These are phyloP conservation scores for Hygrocybe coccinea DNA, from an alignment of 768 basidiomycete species.

Conservation along the genomic window DNA sequence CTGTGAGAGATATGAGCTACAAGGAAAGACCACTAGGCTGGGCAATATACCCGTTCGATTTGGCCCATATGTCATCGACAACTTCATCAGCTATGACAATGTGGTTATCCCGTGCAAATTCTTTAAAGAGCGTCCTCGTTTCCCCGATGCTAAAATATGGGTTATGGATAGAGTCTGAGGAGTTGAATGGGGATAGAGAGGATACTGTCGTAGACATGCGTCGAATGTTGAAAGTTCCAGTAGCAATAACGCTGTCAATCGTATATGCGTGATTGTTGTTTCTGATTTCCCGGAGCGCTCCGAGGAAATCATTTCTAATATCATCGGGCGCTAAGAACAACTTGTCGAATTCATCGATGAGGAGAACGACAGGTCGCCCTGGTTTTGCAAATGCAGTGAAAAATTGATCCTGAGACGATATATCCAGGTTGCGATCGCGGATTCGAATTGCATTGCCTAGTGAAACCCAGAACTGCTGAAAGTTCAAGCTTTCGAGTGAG, in stretches of 20 bases:
- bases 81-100: slow-evolving; percentile 1
- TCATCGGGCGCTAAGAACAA: not conserved
- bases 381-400: no score
- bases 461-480: no score
- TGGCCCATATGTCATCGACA: slow-evolving; percentile 2
- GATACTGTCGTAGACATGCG: not conserved
- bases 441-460: no score
- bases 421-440: no score
- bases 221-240: no score
- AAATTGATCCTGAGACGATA: no score
- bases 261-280: not conserved
- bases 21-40: not conserved
- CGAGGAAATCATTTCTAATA: not conserved
- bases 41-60: slow-evolving; percentile 3
- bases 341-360: no score
- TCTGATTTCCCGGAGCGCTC: not conserved
- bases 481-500: no score
- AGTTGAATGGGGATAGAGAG: not conserved
- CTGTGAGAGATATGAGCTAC: not conserved
- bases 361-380: no score
- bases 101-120: not conserved
- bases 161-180: not conserved
- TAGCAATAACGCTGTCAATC: not conserved
- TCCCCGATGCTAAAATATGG: slow-evolving; percentile 3
- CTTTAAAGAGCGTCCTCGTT: not conserved